Evolutionary conservation across 2,329 filamentous ascomycete genomes (phyloP).

Genomic region (Alternaria sp.): DNA sequence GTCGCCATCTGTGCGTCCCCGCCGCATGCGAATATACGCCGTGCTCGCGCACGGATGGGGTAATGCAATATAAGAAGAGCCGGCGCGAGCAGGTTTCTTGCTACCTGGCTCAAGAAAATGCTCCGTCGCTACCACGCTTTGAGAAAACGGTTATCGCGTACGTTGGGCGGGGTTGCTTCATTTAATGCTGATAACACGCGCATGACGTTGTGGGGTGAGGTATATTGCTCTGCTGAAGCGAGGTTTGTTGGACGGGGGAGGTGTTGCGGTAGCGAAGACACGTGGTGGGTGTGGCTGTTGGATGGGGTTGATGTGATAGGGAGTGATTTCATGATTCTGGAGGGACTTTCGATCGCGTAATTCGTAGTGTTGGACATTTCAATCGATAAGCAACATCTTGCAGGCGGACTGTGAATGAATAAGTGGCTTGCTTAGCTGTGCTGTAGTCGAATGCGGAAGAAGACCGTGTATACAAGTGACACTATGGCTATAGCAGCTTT

Average conservation of each 20-base stretch:
- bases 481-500: not conserved
- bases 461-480: not conserved
- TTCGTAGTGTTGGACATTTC: not conserved
- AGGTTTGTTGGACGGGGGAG: not conserved
- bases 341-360: not conserved
- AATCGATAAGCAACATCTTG: not conserved
- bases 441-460: not conserved
- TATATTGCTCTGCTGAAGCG: not conserved
- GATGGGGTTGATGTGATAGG: not conserved
- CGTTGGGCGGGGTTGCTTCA: not conserved
- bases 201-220: not conserved
- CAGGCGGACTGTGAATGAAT: too few relatives aligned
- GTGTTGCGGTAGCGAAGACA: conserved; percentile 1
- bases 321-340: not conserved
- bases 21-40: not conserved
- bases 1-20: not conserved
- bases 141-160: not conserved
- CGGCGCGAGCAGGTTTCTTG: not conserved
- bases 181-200: not conserved
- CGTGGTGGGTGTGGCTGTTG: not conserved
- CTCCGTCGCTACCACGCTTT: not conserved
- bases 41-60: not conserved
- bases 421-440: too few relatives aligned
- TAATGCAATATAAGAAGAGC: not conserved
- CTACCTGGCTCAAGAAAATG: not conserved